Percentiles rank a stretch among this genome's conserved stretches.
These are phyloP conservation scores for Truncatella angustata DNA, from an alignment of 2,329 filamentous ascomycete genomes.

Conservation along the genomic window DNA sequence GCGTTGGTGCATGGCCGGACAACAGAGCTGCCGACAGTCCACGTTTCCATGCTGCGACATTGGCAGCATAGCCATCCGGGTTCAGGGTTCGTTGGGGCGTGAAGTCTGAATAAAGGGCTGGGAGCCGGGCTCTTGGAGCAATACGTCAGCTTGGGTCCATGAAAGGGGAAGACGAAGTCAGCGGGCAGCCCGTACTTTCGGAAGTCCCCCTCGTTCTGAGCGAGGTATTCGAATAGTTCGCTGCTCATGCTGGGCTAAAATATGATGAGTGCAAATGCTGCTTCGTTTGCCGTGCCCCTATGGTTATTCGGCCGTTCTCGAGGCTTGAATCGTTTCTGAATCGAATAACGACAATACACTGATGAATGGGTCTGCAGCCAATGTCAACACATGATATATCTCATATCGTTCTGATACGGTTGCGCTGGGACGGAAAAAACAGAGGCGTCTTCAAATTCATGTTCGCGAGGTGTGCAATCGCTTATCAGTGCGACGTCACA, in stretches of 20 bases:
- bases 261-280: neutral
- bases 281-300: no score
- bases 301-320: no score
- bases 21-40: slow-evolving; percentile 69
- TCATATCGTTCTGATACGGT: no score
- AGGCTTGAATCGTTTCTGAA: no score
- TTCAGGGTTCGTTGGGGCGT: slow-evolving; percentile 71
- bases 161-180: slow-evolving; percentile 8
- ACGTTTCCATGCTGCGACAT: slow-evolving; percentile 74
- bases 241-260: slow-evolving; percentile 50
- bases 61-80: slow-evolving; percentile 81
- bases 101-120: slow-evolving; percentile 89
- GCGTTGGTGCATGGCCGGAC: slow-evolving; percentile 51
- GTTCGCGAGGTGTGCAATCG: no score
- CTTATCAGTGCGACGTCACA: no score
- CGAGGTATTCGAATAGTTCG: slow-evolving; percentile 66
- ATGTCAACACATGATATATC: no score
- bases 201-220: slow-evolving; percentile 60
- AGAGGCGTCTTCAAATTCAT: no score
- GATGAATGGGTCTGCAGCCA: no score
- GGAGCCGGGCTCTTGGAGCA: slow-evolving; percentile 66
- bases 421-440: no score
- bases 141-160: slow-evolving; percentile 2
- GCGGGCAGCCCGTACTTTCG: slow-evolving; percentile 41
- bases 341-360: no score